A percentile compares a stretch with the other conserved stretches of the same genome.
phyloP scores from a whole-genome alignment of 1,284 basidiomycete genomes.

The Hemileia vastatrix region DNA sequence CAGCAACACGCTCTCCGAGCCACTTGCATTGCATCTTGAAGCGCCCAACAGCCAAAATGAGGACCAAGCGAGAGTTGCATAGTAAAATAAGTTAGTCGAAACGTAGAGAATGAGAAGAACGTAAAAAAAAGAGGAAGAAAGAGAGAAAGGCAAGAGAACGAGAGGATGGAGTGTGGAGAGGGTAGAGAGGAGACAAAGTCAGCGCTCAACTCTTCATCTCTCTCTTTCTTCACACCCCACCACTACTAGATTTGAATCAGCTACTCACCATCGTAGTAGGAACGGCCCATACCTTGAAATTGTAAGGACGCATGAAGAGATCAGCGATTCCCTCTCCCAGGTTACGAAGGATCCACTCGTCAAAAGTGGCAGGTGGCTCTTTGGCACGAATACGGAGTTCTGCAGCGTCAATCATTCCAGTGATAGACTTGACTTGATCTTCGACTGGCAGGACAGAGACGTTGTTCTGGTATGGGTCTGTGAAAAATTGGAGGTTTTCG shows the following conservation, averaged over 20 bases:
- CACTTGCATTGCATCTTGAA: constrained; percentile 46
- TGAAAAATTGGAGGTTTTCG: no score
- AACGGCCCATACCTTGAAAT: constrained; percentile 46
- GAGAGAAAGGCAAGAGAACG: background rate
- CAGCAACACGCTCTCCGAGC: constrained; percentile 45
- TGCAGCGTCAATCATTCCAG: constrained; percentile 44
- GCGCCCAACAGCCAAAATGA: no score
- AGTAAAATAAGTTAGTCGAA: no score
- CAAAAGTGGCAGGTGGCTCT: constrained; percentile 37
- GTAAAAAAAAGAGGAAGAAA: background rate
- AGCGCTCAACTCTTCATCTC: no score
- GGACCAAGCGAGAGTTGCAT: no score
- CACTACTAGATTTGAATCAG: background rate
- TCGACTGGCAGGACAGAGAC: constrained; percentile 40
- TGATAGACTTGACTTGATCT: constrained; percentile 43
- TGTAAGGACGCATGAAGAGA: constrained; percentile 44
- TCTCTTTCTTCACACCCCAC: background rate
- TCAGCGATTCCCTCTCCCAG: constrained; percentile 42
- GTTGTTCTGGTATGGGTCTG: constrained; percentile 45
- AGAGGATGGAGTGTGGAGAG: background rate
- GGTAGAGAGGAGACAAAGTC: no score
- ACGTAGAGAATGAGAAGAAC: no score
- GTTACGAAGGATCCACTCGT: constrained; percentile 43
- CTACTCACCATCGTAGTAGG: constrained; percentile 33
- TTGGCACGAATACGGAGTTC: constrained; percentile 40